Evolutionary conservation across 2,329 filamentous ascomycete species (phyloP), one percentile per base, ranked within the genome.

Genomic region (Alternaria brassicae): DNA sequence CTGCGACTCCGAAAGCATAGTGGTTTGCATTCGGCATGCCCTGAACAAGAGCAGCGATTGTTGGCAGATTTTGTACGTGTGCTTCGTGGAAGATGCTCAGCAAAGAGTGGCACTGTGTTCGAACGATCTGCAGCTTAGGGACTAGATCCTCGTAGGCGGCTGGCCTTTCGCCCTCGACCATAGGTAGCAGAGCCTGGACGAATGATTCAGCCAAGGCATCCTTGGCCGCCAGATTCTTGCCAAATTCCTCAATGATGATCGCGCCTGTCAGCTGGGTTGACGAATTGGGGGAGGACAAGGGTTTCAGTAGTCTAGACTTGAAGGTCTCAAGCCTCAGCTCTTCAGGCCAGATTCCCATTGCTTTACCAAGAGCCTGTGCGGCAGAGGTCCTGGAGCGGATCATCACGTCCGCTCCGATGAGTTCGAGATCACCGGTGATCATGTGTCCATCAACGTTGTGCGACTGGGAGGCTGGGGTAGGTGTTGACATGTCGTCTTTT

Each of bases 381-480:
- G 93, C 92, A 59, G 88, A 91, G n/a, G 96, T 89, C 67, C 94
- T 91, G 7, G 93, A 97, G 61, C 94, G 88, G 49, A 98, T 88
- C 77, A 99, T 87, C 6, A 89, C 89, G 60, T 99, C 95, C 70
- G 91, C 86, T 30, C 95, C 93, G 25, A 99, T 93, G 40, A 99
- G 84, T 73, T 99, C 96, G 45, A 98, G 89, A 71, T 99, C 96
- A 51, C 96, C 95, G 74, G 94, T 91, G 82, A 99, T 93, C 90
- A 99, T 97, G 68, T 96, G 93, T 9, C 93, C 95, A 76, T 99
- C 95, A 17, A 99, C 92, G 76, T 99, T 97, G 78, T 99, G 95
- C 7, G 72, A 72, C 7, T 61, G 61, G 1, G 90, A 87, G n/a
- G 90, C 85, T 4, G 85, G 80, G 1, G 86, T 80, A 1, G 85